Conservation (phyloP, 1,284 basidiomycete species). For the Leccinum pachyderme region DNA sequence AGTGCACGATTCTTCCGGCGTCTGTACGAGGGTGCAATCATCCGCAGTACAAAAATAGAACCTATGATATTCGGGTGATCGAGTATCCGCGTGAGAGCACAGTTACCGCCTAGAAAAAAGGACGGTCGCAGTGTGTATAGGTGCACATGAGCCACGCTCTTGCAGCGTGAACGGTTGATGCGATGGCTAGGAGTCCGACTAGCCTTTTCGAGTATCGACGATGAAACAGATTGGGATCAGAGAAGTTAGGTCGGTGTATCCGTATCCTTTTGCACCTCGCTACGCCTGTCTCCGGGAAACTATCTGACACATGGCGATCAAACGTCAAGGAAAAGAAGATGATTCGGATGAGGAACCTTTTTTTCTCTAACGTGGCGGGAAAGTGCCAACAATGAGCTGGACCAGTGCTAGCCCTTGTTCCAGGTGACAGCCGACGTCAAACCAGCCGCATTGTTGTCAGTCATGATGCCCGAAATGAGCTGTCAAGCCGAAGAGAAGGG, state of each 20-base stretch:
- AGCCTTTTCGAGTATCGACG: constrained; percentile 14
- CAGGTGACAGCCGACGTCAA: constrained; percentile 27
- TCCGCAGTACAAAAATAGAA: constrained; percentile 1
- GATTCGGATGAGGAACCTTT: constrained; percentile 4
- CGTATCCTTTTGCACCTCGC: constrained; percentile 20
- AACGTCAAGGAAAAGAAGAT: constrained; percentile 24
- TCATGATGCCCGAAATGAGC: constrained; percentile 23
- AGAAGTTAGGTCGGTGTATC: constrained; percentile 13
- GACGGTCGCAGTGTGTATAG: background rate
- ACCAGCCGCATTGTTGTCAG: constrained; percentile 8
- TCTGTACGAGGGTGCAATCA: background rate
- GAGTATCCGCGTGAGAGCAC: constrained; percentile 10
- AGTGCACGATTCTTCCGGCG: background rate
- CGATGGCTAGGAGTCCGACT: constrained; percentile 13
- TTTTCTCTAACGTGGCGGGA: constrained; percentile 11
- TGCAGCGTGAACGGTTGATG: constrained; percentile 13
- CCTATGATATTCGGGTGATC: background rate
- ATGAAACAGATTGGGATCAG: constrained; percentile 26
- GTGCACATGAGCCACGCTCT: constrained; percentile 1
- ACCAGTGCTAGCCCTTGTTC: constrained; percentile 15
- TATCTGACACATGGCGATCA: constrained; percentile 29
- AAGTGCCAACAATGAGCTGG: constrained; percentile 27
- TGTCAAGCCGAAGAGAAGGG: constrained; percentile 13
- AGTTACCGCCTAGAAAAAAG: background rate
- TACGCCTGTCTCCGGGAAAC: constrained; percentile 21